Evolutionary conservation across 1,284 basidiomycete genomes (phyloP).

Genomic region (Boletellus deceptivus): DNA sequence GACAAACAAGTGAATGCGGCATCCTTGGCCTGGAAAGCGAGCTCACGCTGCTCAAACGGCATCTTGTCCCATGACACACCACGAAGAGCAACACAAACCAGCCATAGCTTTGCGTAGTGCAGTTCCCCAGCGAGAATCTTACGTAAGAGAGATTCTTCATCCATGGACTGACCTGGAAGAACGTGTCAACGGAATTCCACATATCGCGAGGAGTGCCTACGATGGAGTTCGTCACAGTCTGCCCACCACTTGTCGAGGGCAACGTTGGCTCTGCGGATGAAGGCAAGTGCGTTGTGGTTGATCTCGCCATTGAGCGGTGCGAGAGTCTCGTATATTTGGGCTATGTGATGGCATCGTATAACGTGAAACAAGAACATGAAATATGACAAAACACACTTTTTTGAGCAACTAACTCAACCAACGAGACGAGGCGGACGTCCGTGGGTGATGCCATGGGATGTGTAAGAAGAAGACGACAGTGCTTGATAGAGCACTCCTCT

Average conservation of each 20-base stretch:
- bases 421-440: slow-evolving; percentile 82
- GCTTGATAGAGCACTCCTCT: slow-evolving; percentile 83
- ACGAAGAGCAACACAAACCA: slow-evolving; percentile 87
- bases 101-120: slow-evolving; percentile 90
- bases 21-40: slow-evolving; percentile 92
- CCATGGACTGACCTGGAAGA: slow-evolving; percentile 66
- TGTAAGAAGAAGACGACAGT: slow-evolving; percentile 75
- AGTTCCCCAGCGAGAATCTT: slow-evolving; percentile 86
- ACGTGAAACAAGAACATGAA: slow-evolving; percentile 17
- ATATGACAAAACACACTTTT: slow-evolving; percentile 55
- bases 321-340: slow-evolving; percentile 87
- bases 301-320: slow-evolving; percentile 84
- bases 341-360: slow-evolving; percentile 39
- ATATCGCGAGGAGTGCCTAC: slow-evolving; percentile 40
- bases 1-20: slow-evolving; percentile 83
- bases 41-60: slow-evolving; percentile 88
- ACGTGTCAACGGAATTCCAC: slow-evolving; percentile 6
- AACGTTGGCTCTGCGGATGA: slow-evolving; percentile 81
- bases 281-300: slow-evolving; percentile 78
- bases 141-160: slow-evolving; percentile 79
- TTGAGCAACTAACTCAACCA: slow-evolving; percentile 88
- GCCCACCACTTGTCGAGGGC: slow-evolving; percentile 88
- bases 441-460: slow-evolving; percentile 88
- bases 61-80: slow-evolving; percentile 94
- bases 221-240: slow-evolving; percentile 82